phyloP scores from a whole-genome alignment of 225 moss, liverwort and hornwort species.

The Climacium dendroides region DNA sequence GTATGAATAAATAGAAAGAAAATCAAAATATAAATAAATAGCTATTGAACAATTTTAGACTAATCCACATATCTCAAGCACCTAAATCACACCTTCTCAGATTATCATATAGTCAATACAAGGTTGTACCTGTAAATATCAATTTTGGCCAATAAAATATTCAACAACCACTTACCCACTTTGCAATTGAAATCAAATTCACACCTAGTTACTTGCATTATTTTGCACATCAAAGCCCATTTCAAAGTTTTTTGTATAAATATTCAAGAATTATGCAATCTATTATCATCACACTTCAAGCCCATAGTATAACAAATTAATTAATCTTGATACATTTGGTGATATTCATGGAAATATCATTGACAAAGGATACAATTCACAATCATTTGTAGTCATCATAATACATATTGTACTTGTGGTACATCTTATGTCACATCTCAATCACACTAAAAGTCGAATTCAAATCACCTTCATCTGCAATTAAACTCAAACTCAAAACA shows the following conservation, averaged over 20 bases:
- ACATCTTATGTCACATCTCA: background rate
- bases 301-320: background rate
- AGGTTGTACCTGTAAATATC: rapidly evolving
- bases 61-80: background rate
- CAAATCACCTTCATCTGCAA: background rate
- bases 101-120: background rate
- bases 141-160: background rate
- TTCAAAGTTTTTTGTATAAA: background rate
- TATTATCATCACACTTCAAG: background rate
- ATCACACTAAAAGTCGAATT: too few species aligned
- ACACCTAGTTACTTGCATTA: background rate
- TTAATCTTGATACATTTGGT: background rate
- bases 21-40: background rate
- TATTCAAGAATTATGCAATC: background rate
- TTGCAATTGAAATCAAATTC: background rate
- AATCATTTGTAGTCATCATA: too few species aligned
- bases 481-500: background rate
- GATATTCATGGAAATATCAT: background rate
- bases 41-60: background rate
- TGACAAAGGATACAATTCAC: background rate
- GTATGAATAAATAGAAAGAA: background rate
- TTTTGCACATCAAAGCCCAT: rapidly evolving
- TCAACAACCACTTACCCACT: background rate
- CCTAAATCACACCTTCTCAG: background rate
- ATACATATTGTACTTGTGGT: rapidly evolving